Evolutionary conservation across 371 early-diverging fungal genomes (phyloP), one percentile per base, ranked within the genome.

Genomic region (Rhizopus arrhizus): DNA sequence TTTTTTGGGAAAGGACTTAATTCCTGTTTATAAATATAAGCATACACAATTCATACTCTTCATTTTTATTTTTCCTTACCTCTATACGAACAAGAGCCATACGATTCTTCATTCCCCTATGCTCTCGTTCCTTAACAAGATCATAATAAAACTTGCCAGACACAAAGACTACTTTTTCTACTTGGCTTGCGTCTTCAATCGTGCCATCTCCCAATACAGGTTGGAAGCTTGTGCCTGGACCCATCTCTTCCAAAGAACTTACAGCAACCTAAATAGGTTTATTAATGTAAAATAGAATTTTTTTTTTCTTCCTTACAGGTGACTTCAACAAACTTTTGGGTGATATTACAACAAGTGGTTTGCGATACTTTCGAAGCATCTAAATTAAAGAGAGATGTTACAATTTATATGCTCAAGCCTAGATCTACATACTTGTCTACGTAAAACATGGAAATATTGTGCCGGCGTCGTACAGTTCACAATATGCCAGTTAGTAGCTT

Each of bases 91-190:
- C 82, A 64, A 98, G 69, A 0, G 95, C 94, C 41, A 98, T 85
- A 61, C 74, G 76, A 47, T 86, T 83, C 36, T 87, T 79, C n/a
- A 85, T 67, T 8, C 82, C 84, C 43, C 85, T 82, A 13, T 70
- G 69, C 46, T 81, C 80, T 59, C 89, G 77, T 64, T 91, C 93
- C 69, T 92, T 94, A 11, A 85, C 78, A 4, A 96, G 74, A 57
- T 95, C 95, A 65, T 96, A 97, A 65, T 94, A 97, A 42, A 95
- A 69, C 74, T 96, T 95, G 45, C 98, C 98, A 33, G 90, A 87
- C 28, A 91, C 83, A 65, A 97, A 92, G 28, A 94, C 74, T 16
- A 96, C 89, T 56, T 85, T 86, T 66, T 89, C 82, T 2, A 93
- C 83, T 10, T 73, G 65, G 10, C 65, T 58, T 4, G 78, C 59